These are phyloP conservation scores for Huntiella abstrusa DNA, from an alignment of 2,329 filamentous ascomycete species.

Conservation along the genomic window DNA sequence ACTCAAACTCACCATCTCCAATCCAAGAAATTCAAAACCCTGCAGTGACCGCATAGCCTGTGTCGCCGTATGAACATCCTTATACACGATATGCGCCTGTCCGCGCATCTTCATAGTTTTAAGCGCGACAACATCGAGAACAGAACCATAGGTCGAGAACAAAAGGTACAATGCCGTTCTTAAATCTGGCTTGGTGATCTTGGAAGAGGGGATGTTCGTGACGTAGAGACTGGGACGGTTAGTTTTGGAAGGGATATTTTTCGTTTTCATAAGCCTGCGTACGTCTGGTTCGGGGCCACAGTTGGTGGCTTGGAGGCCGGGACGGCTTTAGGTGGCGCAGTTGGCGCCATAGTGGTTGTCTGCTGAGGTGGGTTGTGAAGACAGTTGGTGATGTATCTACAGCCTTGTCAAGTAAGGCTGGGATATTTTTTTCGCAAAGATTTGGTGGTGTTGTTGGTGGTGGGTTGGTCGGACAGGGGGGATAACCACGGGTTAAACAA, in stretches of 20 bases:
- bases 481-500: background rate
- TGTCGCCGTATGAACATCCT: slow-evolving; percentile 77
- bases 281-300: slow-evolving; percentile 58
- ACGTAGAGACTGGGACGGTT: slow-evolving; percentile 54
- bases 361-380: background rate
- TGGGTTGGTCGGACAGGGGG: background rate
- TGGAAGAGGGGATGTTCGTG: slow-evolving; percentile 66
- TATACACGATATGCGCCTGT: slow-evolving; percentile 82
- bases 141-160: slow-evolving; percentile 81
- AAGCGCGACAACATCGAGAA: slow-evolving; percentile 78
- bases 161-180: slow-evolving; percentile 78
- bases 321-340: slow-evolving; percentile 3
- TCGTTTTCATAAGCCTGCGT: slow-evolving; percentile 19
- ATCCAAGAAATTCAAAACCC: slow-evolving; percentile 69
- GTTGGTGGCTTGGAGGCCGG: slow-evolving; percentile 29
- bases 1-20: slow-evolving; percentile 51
- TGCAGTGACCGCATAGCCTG: slow-evolving; percentile 83
- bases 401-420: slow-evolving; percentile 11
- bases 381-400: slow-evolving; percentile 21
- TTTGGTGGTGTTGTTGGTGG: slow-evolving; percentile 4
- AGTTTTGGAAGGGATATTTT: background rate
- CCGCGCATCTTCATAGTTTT: slow-evolving; percentile 88
- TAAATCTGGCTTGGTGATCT: slow-evolving; percentile 76
- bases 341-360: slow-evolving; percentile 5
- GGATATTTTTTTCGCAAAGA: slow-evolving; percentile 8